Percentiles rank a stretch among this genome's conserved stretches.
Evolutionary conservation across 441 rosid species (phyloP).

Genomic region (Gossypium schwendimanii): DNA sequence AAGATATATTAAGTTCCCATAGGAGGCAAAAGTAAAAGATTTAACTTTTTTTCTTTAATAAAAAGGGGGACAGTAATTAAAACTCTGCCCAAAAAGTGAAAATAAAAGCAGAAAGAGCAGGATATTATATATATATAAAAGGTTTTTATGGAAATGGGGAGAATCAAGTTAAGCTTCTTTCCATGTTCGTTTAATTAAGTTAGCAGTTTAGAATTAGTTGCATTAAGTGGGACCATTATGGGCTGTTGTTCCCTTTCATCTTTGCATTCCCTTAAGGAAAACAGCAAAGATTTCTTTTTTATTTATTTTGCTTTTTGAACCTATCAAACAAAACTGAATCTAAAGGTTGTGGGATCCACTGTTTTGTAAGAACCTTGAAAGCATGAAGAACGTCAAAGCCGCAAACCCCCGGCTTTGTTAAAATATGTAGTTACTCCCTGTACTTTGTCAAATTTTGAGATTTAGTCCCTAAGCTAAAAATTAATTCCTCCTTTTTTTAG

Average conservation of each 20-base stretch:
- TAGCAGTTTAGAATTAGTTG: slow-evolving; percentile 15
- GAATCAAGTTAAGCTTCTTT: slow-evolving; percentile 6
- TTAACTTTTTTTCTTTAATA: background rate
- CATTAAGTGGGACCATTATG: background rate
- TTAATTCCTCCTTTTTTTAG: no score
- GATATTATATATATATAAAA: background rate
- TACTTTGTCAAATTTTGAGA: no score
- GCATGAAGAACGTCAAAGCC: background rate
- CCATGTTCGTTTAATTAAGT: background rate
- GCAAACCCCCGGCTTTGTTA: background rate
- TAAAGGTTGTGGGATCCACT: background rate
- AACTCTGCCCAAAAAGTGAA: background rate
- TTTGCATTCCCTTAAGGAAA: slow-evolving; percentile 4
- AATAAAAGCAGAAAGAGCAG: background rate
- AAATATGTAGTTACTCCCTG: no score
- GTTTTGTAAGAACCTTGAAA: background rate
- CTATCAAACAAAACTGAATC: background rate
- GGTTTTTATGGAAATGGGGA: background rate
- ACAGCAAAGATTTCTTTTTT: background rate
- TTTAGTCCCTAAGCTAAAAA: no score
- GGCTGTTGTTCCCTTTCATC: background rate
- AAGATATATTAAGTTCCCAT: slow-evolving; percentile 3
- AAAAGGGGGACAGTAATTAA: background rate
- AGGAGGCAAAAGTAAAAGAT: slow-evolving; percentile 6
- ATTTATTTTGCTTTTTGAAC: background rate